A percentile compares a stretch with the other conserved stretches of the same genome.
phyloP scores from a whole-genome alignment of 2,329 filamentous ascomycete species.

The Myriosclerotinia duriaeana region DNA sequence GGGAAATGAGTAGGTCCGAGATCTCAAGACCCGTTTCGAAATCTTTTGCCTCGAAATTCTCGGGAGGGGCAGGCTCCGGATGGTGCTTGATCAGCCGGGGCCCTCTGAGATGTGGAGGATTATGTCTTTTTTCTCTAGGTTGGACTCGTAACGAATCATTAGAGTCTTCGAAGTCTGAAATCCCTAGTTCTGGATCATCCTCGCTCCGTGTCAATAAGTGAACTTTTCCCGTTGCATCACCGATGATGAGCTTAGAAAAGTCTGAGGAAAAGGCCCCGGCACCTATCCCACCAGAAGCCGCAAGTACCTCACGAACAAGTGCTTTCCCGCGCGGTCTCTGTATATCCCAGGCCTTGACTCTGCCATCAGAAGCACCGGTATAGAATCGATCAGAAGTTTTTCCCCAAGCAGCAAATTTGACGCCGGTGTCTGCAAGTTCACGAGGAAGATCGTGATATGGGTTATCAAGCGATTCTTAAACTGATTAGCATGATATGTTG shows the following conservation, averaged over 20 bases:
- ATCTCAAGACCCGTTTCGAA: constrained; percentile 36
- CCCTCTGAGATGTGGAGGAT: constrained; percentile 27
- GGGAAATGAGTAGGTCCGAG: constrained; percentile 43
- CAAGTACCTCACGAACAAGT: constrained; percentile 54
- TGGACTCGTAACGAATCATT: neutral
- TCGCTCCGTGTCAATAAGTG: constrained; percentile 50
- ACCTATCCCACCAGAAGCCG: constrained; percentile 56
- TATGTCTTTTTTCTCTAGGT: constrained; percentile 1
- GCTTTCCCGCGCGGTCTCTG: constrained; percentile 45
- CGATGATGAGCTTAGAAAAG: constrained; percentile 54
- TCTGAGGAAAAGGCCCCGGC: constrained; percentile 60
- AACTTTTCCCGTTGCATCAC: constrained; percentile 61
- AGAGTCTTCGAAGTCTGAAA: constrained; percentile 4
- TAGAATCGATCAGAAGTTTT: constrained; percentile 57
- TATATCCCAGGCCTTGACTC: constrained; percentile 63
- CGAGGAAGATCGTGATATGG: constrained; percentile 39
- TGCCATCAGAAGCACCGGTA: constrained; percentile 62
- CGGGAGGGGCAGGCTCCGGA: constrained; percentile 48
- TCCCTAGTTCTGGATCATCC: constrained; percentile 44
- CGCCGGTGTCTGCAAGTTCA: constrained; percentile 58
- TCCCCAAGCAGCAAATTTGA: constrained; percentile 65
- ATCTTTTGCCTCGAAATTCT: constrained; percentile 9
- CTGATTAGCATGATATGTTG: constrained; percentile 23
- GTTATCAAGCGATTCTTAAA: constrained; percentile 37
- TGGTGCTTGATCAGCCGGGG: constrained; percentile 54